These are phyloP conservation scores for Coemansia sp. DNA, from an alignment of 192 early-diverging fungal species.

Conservation along the genomic window DNA sequence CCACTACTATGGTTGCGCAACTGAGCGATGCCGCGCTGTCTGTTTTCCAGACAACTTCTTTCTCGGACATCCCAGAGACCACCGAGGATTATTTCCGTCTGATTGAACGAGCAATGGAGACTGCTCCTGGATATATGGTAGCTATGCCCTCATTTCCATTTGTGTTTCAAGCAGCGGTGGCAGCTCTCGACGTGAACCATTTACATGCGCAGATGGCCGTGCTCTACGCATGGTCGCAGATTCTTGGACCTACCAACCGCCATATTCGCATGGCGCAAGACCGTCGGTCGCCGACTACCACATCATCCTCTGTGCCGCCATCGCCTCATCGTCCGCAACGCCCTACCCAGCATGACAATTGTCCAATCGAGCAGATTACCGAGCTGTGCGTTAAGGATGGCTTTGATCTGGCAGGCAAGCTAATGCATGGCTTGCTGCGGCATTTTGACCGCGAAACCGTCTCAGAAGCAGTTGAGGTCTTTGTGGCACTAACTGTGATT, in stretches of 20 bases:
- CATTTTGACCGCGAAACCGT: conserved; percentile 36
- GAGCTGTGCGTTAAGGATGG: conserved; percentile 39
- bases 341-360: conserved; percentile 17
- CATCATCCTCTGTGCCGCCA: conserved; percentile 4
- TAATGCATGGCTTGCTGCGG: conserved; percentile 38
- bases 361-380: conserved; percentile 36
- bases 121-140: conserved; percentile 28
- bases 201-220: conserved; percentile 44
- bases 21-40: conserved; percentile 68
- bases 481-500: conserved; percentile 31
- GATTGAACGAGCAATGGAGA: conserved; percentile 40
- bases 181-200: conserved; percentile 42
- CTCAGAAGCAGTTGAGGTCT: conserved; percentile 31
- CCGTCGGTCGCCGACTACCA: background rate
- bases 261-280: conserved; percentile 40
- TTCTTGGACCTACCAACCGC: conserved; percentile 45
- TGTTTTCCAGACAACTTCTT: conserved; percentile 53
- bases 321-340: conserved; percentile 14
- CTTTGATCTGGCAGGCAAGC: conserved; percentile 25
- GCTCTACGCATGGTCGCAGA: conserved; percentile 33
- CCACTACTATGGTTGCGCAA: conserved; percentile 58
- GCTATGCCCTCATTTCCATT: conserved; percentile 19
- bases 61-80: conserved; percentile 43
- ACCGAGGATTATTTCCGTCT: conserved; percentile 52
- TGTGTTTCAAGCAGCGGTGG: conserved; percentile 38